These are phyloP conservation scores for Hortaea werneckii DNA, from an alignment of 2,329 filamentous ascomycete species.

Conservation along the genomic window DNA sequence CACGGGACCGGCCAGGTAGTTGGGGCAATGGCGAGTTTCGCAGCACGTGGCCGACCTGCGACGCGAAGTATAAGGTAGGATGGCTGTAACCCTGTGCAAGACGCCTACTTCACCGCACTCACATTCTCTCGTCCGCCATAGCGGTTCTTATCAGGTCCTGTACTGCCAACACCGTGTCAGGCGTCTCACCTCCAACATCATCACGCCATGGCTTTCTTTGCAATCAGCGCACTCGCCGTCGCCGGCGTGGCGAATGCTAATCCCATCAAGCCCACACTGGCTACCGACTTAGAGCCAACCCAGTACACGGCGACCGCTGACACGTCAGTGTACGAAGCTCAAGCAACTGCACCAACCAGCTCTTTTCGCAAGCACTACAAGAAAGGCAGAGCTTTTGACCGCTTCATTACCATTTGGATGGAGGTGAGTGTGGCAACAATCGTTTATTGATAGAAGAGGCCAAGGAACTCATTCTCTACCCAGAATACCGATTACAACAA, in stretches of 20 bases:
- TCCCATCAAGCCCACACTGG: slow-evolving; percentile 5
- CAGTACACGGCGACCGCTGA: slow-evolving; percentile 41
- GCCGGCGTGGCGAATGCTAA: slow-evolving; percentile 16
- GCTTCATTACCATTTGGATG: slow-evolving; percentile 63
- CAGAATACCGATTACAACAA: slow-evolving; percentile 58
- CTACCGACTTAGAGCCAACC: slow-evolving; percentile 16
- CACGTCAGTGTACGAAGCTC: slow-evolving; percentile 44
- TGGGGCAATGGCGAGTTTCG: too few species aligned
- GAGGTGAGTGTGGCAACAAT: slow-evolving; percentile 31
- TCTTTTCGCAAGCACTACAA: slow-evolving; percentile 52
- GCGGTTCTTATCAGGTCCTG: too few species aligned
- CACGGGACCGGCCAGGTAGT: too few species aligned
- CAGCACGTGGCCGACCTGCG: too few species aligned
- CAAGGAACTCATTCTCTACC: too few species aligned
- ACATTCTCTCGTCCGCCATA: too few species aligned
- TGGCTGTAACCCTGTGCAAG: too few species aligned
- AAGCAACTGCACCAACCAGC: slow-evolving; percentile 50
- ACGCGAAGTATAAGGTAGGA: too few species aligned
- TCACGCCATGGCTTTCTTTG: slow-evolving; percentile 8
- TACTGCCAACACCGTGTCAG: too few species aligned
- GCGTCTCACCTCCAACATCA: not conserved
- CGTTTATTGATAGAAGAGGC: too few species aligned
- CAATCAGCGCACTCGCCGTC: slow-evolving; percentile 18
- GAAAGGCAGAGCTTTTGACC: slow-evolving; percentile 61
- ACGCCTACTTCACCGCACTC: too few species aligned